Conservation (phyloP, 352 stramenopile species). For the Pythium diclinum region DNA sequence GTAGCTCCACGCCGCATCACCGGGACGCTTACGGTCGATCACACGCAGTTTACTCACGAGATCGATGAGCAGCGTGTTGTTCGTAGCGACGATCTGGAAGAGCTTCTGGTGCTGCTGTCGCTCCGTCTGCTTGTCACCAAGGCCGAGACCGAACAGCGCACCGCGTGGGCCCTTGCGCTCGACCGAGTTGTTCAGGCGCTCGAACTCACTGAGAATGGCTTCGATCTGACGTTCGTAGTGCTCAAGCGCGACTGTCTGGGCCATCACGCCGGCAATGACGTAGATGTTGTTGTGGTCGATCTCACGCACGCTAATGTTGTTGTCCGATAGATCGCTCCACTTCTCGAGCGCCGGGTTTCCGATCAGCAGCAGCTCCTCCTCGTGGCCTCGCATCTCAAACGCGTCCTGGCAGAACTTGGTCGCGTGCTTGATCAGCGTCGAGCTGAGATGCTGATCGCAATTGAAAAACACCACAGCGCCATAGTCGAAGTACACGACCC, state of each 20-base stretch:
- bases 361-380: constrained; percentile 76
- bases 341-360: constrained; percentile 63
- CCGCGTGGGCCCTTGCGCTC: constrained; percentile 72
- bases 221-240: constrained; percentile 96
- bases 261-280: constrained; percentile 95
- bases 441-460: constrained; percentile 74
- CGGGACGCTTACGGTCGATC: constrained; percentile 90
- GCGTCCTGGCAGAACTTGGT: constrained; percentile 74
- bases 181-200: constrained; percentile 89
- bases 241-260: constrained; percentile 94
- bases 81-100: constrained; percentile 92
- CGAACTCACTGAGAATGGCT: constrained; percentile 93
- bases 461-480: constrained; percentile 93
- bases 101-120: constrained; percentile 75
- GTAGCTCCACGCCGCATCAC: constrained; percentile 94
- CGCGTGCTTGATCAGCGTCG: constrained; percentile 71
- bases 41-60: constrained; percentile 95
- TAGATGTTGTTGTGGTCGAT: constrained; percentile 85
- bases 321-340: constrained; percentile 81
- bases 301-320: constrained; percentile 77
- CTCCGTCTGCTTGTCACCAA: constrained; percentile 53
- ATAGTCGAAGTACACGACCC: constrained; percentile 92
- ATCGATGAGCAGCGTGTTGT: constrained; percentile 96
- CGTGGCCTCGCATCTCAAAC: constrained; percentile 75
- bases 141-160: constrained; percentile 57